Evolutionary conservation across 495 filamentous ascomycete genomes (phyloP), one percentile per base, ranked within the genome.

Genomic region (Lasiosphaeriaceae sp.): DNA sequence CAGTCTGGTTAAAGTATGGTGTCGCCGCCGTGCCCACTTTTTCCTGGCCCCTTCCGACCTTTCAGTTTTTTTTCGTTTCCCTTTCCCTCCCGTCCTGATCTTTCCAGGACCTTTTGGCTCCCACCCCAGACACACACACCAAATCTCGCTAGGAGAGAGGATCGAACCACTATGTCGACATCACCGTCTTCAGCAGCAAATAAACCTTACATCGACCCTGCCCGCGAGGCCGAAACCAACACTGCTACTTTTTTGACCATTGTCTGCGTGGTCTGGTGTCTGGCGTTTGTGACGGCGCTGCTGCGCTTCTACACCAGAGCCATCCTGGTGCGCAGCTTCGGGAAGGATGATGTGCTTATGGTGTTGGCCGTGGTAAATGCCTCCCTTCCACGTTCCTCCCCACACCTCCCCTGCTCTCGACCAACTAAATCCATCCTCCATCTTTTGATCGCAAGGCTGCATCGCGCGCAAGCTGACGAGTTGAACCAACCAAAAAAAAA

Each of bases 271-370:
- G 24, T 65, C 17, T 61, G 58, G 52, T 31, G 58, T 14, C 23
- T 58, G 4, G 61, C 66, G 16, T 47, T 71, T 16, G 37, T 58
- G 24, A 55, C 66, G 0, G 61, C 61, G 1, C 35, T 44, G 34
- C 55, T 65, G 41, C 61, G 73, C 24, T 63, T 73, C 43, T 75
- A 72, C 57, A 69, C 68, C 19, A 58, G 71, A 34, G 57, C 61
- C 14, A 47, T 67, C 8, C 58, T 75, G 16, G 59, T 69, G 46
- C 67, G 73, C 16, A 64, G 66, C 19, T 66, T 71, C 39, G 73
- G 71, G 11, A 62, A 58, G 39, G 73, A 75, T 58, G 73, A 85
- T 60, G 78, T 74, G 46, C 70, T 79, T 37, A 79, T 82, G 65
- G 62, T 67, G 2, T 69, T 79, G 4, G 50, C 67, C 6, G 63